phyloP scores from a whole-genome alignment of 129 eudicot genomes.

The Deinandra increscens region DNA sequence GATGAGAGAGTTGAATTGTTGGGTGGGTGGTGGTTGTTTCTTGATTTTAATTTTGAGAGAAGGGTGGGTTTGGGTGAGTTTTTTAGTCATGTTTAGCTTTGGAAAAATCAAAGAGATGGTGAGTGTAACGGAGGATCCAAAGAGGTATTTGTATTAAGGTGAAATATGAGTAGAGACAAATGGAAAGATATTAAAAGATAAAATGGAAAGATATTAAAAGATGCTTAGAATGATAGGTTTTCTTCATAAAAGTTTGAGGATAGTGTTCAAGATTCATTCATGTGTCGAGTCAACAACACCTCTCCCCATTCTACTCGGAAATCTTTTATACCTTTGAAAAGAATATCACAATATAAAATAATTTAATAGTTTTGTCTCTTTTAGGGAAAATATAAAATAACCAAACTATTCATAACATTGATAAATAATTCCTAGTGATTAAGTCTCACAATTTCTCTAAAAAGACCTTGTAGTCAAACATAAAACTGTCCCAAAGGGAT shows the following conservation, averaged over 20 bases:
- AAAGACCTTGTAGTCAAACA: too few relatives aligned
- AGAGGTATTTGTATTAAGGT: constrained; percentile 33
- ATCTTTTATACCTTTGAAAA: constrained; percentile 11
- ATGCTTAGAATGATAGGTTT: constrained; percentile 37
- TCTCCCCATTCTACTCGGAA: constrained; percentile 16
- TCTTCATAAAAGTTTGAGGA: constrained; percentile 31
- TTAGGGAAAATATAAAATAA: not conserved
- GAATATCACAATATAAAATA: not conserved
- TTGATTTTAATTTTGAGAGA: constrained; percentile 34
- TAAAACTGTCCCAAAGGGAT: too few relatives aligned
- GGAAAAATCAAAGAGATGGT: constrained; percentile 34
- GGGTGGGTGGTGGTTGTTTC: constrained; percentile 28
- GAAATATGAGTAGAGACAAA: constrained; percentile 31
- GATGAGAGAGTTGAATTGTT: constrained; percentile 31
- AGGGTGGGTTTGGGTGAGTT: constrained; percentile 14
- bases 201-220: constrained; percentile 36
- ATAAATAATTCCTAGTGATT: not conserved
- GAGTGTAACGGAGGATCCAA: constrained; percentile 43
- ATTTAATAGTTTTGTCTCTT: not conserved
- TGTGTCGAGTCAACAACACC: constrained; percentile 24
- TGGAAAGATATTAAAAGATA: constrained; percentile 36
- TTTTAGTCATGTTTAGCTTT: constrained; percentile 41
- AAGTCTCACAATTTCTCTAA: too few relatives aligned
- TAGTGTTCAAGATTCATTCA: constrained; percentile 32
- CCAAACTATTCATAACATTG: not conserved